Evolutionary conservation across 768 basidiomycete genomes (phyloP), one percentile per base, ranked within the genome.

Genomic region (Multifurca ochricompacta): DNA sequence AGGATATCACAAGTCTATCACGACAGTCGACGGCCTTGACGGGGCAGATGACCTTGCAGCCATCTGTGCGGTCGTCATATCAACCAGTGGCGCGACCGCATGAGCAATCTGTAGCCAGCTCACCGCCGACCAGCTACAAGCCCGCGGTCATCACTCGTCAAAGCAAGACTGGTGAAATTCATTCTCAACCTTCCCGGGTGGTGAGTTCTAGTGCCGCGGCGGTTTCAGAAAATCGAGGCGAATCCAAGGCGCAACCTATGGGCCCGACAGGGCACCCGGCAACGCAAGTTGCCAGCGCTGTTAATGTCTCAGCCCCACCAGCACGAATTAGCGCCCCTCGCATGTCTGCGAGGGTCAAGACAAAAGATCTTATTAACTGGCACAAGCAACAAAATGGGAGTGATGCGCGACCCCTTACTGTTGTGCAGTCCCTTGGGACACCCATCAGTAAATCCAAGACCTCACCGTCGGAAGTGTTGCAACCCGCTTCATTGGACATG

Each of bases 321-420:
- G 19, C 19, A 6, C 36, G 44, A 39, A 47, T 35, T 37, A 27
- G 32, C 48, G 30, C 39, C 8, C 5, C 50, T 16, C 54, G 54
- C 36, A 40, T 28, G 21, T 14, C 50, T 10, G 30, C 56, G n/a
- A 57, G 45, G 28, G 46, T 57, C 4, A 57, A 23, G 27, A 57
- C 56, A 2, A 57, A 52, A n/a, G 56, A 51, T 23, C 56, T 57
- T 28, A 57, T 57, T 14, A 57, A 19, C 25, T 45, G 56, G 30
- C 56, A 57, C 42, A 57, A 57, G 39, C 45, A 25, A 13, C 50
- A 31, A 16, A 25, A 11, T 25, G 13, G 27, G 43, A 47, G 7
- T 35, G 39, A 46, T 18, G 35, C 5, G 21, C 48, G 48, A 11
- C 25, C 43, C 1, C 25, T 14, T 45, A 28, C 42, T 27, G 28